These are phyloP conservation scores for Gamsiella multidivaricata DNA, from an alignment of 192 early-diverging fungal genomes.

Conservation along the genomic window DNA sequence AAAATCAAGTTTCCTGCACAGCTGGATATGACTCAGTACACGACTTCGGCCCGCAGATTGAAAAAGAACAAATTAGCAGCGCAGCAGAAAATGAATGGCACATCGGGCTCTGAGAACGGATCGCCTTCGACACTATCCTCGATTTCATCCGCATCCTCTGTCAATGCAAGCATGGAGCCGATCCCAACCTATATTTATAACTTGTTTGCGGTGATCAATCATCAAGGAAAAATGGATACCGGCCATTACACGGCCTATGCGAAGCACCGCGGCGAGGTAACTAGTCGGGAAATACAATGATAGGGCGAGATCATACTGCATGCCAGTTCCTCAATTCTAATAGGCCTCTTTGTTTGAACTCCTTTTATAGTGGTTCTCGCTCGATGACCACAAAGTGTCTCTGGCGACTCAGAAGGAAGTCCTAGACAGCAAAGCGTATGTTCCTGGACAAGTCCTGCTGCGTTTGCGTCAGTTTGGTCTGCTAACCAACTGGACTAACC, in stretches of 20 bases:
- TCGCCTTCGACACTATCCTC: slow-evolving; percentile 15
- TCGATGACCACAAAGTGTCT: slow-evolving; percentile 88
- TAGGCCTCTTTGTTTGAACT: not conserved
- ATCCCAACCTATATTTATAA: slow-evolving; percentile 82
- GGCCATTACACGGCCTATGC: slow-evolving; percentile 95
- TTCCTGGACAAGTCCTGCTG: slow-evolving; percentile 1
- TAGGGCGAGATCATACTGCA: too few species aligned
- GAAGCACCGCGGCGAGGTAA: slow-evolving; percentile 77
- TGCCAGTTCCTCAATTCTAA: not conserved
- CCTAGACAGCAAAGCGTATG: slow-evolving; percentile 75
- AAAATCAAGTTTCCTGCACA: slow-evolving; percentile 85
- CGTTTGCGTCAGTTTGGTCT: not conserved
- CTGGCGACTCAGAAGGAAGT: slow-evolving; percentile 78
- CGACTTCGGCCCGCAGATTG: slow-evolving; percentile 66
- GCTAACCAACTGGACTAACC: not conserved
- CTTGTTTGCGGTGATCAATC: slow-evolving; percentile 93
- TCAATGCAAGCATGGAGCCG: slow-evolving; percentile 50
- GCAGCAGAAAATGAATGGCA: slow-evolving; percentile 53
- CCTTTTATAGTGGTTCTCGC: slow-evolving; percentile 81
- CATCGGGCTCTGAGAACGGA: slow-evolving; percentile 25
- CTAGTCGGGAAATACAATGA: not conserved
- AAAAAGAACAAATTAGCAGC: slow-evolving; percentile 56
- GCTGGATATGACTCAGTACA: slow-evolving; percentile 93
- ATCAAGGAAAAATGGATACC: slow-evolving; percentile 90
- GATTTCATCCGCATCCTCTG: slow-evolving; percentile 25